phyloP scores from a whole-genome alignment of 1,139 yeast genomes.

The Candida glucosophila region DNA sequence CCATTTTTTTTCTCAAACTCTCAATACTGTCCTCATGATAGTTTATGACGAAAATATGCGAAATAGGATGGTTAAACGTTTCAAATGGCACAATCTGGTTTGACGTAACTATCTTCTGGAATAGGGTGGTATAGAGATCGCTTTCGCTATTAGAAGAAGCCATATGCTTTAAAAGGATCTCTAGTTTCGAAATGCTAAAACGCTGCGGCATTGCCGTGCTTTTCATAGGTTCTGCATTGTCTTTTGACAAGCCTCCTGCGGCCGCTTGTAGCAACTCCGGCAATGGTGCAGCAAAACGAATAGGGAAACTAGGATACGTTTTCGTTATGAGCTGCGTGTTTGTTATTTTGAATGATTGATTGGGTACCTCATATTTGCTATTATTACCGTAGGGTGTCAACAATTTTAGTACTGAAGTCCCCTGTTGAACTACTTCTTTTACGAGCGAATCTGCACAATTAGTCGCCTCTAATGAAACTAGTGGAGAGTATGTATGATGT shows the following conservation, averaged over 20 bases:
- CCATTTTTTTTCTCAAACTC: conserved; percentile 28
- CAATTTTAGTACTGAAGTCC: conserved; percentile 26
- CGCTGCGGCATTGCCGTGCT: conserved; percentile 15
- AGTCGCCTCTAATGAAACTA: conserved; percentile 46
- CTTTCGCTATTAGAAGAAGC: conserved; percentile 5
- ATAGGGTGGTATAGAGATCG: conserved; percentile 48
- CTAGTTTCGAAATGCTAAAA: conserved; percentile 35
- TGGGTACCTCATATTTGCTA: conserved; percentile 31
- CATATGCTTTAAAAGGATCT: conserved; percentile 19
- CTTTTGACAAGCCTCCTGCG: conserved; percentile 1
- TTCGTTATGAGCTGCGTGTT: conserved; percentile 36
- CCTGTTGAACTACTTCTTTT: conserved; percentile 21
- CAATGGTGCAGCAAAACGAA: conserved; percentile 34
- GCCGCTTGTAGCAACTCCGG: conserved; percentile 28
- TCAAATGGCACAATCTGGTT: conserved; percentile 71
- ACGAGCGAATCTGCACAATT: conserved; percentile 41
- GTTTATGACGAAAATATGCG: conserved; percentile 64
- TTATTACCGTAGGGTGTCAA: conserved; percentile 39
- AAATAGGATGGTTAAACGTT: conserved; percentile 82
- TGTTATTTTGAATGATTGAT: conserved; percentile 30
- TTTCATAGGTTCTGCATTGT: conserved; percentile 2
- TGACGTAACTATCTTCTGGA: conserved; percentile 54
- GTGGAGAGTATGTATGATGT: conserved; percentile 50
- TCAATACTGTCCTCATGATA: conserved; percentile 40
- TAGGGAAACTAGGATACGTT: conserved; percentile 35